These are phyloP conservation scores for Hemisphaericaspora lyxosophila DNA, from an alignment of 1,139 yeast genomes.

Conservation along the genomic window DNA sequence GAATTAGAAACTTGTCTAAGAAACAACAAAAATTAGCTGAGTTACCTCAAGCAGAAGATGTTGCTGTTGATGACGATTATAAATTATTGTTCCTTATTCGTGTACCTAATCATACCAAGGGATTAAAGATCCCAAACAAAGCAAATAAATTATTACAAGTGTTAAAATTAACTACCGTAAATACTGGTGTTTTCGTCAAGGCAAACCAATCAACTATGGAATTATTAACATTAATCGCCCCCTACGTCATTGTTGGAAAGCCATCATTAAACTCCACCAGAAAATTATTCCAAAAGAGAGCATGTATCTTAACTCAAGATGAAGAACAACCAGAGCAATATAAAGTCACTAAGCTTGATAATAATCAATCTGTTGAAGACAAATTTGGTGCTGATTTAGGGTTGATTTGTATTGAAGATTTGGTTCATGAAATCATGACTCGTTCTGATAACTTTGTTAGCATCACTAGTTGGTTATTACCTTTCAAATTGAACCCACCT, in stretches of 20 bases:
- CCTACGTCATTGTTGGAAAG: slow-evolving; percentile 69
- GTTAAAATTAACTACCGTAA: slow-evolving; percentile 56
- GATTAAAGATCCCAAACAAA: slow-evolving; percentile 64
- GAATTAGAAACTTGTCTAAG: slow-evolving; percentile 62
- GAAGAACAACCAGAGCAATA: slow-evolving; percentile 26
- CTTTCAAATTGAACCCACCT: slow-evolving; percentile 68
- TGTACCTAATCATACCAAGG: slow-evolving; percentile 55
- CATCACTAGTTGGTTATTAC: slow-evolving; percentile 62
- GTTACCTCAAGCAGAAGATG: slow-evolving; percentile 17
- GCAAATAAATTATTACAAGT: slow-evolving; percentile 58
- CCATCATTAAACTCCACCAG: slow-evolving; percentile 73
- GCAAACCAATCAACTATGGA: slow-evolving; percentile 56
- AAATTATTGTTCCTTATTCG: slow-evolving; percentile 65
- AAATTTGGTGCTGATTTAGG: slow-evolving; percentile 64
- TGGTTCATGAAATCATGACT: slow-evolving; percentile 65
- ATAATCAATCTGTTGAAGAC: slow-evolving; percentile 73
- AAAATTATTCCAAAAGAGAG: slow-evolving; percentile 73
- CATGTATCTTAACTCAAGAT: slow-evolving; percentile 47
- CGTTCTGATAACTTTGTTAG: slow-evolving; percentile 63
- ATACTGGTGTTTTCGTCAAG: slow-evolving; percentile 73
- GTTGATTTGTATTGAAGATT: slow-evolving; percentile 75
- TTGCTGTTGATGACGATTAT: slow-evolving; percentile 40
- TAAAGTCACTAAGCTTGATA: slow-evolving; percentile 52
- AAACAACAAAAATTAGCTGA: slow-evolving; percentile 23
- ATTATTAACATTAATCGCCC: slow-evolving; percentile 63